Evolutionary conservation across 441 rosid genomes (phyloP), one percentile per base, ranked within the genome.

Genomic region (Melastoma candidum): DNA sequence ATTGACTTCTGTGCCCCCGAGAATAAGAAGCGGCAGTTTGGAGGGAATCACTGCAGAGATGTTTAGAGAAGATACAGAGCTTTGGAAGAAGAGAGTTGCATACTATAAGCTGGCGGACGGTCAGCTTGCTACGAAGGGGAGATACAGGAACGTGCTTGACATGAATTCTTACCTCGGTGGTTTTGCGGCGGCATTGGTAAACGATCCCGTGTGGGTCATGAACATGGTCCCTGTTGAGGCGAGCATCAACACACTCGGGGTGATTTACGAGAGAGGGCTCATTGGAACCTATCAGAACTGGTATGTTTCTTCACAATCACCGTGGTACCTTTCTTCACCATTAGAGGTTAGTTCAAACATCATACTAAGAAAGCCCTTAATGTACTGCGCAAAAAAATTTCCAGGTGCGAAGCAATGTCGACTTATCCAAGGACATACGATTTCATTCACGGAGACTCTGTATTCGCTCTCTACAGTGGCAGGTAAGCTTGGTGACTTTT

Each of bases 341-440:
- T 2, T 8, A 32, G 41, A 32, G 5, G 41, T 32, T 32, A 32
- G 41, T 2, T 32, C 41, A 32, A 32, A 7, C 11, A 1, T 22
- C 0, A 53, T 39, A 44, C 32, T 41, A 4, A 17, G 26, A 29
- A 44, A 45, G 9, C 44, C 47, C 4, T 32, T 57, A 11, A 11
- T 58, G 22, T 41, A 29, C 22, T 4, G 6, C 12, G 44, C 44
- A 17, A 54, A 24, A 24, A 22, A 57, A 43, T 24, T 11, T 47
- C 27, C 48, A 82, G 87, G 87, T 78, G 88, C 11, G 84, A 82
- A 66, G 84, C 90, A 39, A 74, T 83, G 86, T 83, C 90, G 44
- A 83, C 82, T 10, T 83, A 80, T 57, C 90, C 90, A 24, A 73
- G 90, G 44, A 80, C 90, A 44, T 80, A 78, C 44, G 86, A 78